These are phyloP conservation scores for Luvunga scandens DNA, from an alignment of 345 rosid species.

Conservation along the genomic window DNA sequence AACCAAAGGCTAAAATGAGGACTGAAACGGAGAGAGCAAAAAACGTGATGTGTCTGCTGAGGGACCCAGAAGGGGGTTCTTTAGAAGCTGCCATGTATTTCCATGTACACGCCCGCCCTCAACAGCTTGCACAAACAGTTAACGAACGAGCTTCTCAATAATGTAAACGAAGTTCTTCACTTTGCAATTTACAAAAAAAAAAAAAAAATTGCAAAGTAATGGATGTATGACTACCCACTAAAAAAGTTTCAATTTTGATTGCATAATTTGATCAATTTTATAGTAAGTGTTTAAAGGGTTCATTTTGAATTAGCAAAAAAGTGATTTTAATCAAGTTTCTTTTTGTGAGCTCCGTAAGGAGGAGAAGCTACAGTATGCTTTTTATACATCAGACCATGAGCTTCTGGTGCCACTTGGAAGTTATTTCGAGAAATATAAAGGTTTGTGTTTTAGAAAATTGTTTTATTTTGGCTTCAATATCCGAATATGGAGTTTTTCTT, in stretches of 20 bases:
- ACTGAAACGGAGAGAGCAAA: slow-evolving; percentile 34
- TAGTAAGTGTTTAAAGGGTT: neutral
- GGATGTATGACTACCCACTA: too few relatives aligned
- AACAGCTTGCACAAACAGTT: slow-evolving; percentile 81
- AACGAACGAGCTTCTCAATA: slow-evolving; percentile 62
- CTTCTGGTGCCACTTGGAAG: slow-evolving; percentile 75
- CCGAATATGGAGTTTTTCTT: neutral
- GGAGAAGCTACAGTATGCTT: slow-evolving; percentile 82
- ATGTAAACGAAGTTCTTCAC: neutral
- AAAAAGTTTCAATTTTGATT: neutral
- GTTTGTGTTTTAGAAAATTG: slow-evolving; percentile 22
- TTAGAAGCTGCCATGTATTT: slow-evolving; percentile 75
- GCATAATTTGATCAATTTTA: neutral
- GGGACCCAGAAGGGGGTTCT: slow-evolving; percentile 73
- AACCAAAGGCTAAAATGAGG: slow-evolving; percentile 22
- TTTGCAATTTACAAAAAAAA: neutral
- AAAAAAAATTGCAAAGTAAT: neutral
- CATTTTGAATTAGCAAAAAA: neutral
- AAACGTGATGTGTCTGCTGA: slow-evolving; percentile 74
- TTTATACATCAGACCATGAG: slow-evolving; percentile 79
- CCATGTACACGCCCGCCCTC: slow-evolving; percentile 75
- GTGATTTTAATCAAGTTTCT: neutral
- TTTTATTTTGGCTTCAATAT: neutral
- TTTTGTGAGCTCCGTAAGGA: slow-evolving; percentile 45
- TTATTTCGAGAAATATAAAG: slow-evolving; percentile 83